Evolutionary conservation across 306 rosid species (phyloP), one percentile per base, ranked within the genome.

Genomic region (Acmispon strigosus): DNA sequence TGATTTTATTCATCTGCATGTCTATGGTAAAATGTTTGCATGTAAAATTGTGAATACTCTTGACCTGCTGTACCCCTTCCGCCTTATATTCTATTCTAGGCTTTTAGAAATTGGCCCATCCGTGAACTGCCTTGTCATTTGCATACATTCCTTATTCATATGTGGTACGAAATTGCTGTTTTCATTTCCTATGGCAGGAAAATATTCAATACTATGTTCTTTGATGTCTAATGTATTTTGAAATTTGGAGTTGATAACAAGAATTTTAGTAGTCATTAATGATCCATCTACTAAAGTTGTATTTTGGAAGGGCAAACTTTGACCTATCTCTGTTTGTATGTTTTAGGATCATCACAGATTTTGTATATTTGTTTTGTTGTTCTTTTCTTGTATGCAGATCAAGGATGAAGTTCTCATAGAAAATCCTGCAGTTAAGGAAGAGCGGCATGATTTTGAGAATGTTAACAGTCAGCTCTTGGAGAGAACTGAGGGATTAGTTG

Each of bases 381-480:
- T 62, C 57, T 52, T 66, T 81, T 51, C 67, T 47, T 55, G 67
- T 68, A 13, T 73, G 34, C 86, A 87, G 89, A 52, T 20, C 56
- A 70, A 71, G 78, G 80, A 78, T 20, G 85, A 59, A 48, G 53
- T 76, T 77, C 78, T 70, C 43, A 62, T 79, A 52, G 80, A 86
- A 39, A 80, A 83, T 61, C 72, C 70, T 70, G 70, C 45, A 15
- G 88, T 67, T 41, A 88, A 86, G 72, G 84, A 85, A 58, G 90
- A 86, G 84, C 62, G 70, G 70, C 85, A 70, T 20, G 71, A 68
- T 82, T 50, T 49, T 45, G 86, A 70, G 61, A 65, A 84, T 13
- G 69, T 69, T 53, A 67, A 82, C 75, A 73, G 69, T 73, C 81
- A 75, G 75, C 65, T 50, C 43, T 32, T 52, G 42, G 81, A 80